Conservation (phyloP, 495 filamentous ascomycete genomes). For the Glutinoglossum americanum region DNA sequence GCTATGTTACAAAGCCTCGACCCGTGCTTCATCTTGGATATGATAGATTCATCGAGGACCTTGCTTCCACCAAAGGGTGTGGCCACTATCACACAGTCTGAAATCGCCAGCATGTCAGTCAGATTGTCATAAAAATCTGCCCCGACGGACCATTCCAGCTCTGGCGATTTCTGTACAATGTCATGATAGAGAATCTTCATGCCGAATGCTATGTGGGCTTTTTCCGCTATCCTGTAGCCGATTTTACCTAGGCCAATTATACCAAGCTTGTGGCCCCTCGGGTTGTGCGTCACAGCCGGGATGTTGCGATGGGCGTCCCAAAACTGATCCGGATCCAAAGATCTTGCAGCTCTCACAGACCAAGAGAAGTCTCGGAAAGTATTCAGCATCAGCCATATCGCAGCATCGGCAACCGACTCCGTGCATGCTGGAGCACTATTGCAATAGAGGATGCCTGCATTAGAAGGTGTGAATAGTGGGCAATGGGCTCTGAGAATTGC, state of each 20-base stretch:
- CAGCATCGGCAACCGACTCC: slow-evolving; percentile 60
- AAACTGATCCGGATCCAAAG: slow-evolving; percentile 22
- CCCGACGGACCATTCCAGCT: slow-evolving; percentile 20
- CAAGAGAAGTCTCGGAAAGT: slow-evolving; percentile 54
- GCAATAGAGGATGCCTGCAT: slow-evolving; percentile 34
- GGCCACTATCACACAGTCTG: slow-evolving; percentile 47
- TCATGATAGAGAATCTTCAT: slow-evolving; percentile 52
- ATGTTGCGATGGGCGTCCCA: slow-evolving; percentile 34
- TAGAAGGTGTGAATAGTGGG: slow-evolving; percentile 16
- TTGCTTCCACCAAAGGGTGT: slow-evolving; percentile 35
- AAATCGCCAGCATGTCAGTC: slow-evolving; percentile 27
- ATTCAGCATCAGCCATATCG: slow-evolving; percentile 57
- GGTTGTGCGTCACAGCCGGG: slow-evolving; percentile 28
- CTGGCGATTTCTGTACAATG: slow-evolving; percentile 29
- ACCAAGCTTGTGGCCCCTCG: slow-evolving; percentile 43
- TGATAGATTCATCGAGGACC: neutral
- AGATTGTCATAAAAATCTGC: slow-evolving; percentile 31
- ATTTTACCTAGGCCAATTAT: slow-evolving; percentile 24
- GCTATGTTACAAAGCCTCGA: slow-evolving; percentile 22
- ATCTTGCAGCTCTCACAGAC: slow-evolving; percentile 32
- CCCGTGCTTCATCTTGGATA: slow-evolving; percentile 3
- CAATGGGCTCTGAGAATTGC: neutral
- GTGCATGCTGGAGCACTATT: slow-evolving; percentile 67
- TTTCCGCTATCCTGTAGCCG: slow-evolving; percentile 36
- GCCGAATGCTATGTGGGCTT: slow-evolving; percentile 36